Percentiles rank a stretch among this genome's conserved stretches.
Conservation (phyloP, 768 basidiomycete species). For the Hysterangium stoloniferum region DNA sequence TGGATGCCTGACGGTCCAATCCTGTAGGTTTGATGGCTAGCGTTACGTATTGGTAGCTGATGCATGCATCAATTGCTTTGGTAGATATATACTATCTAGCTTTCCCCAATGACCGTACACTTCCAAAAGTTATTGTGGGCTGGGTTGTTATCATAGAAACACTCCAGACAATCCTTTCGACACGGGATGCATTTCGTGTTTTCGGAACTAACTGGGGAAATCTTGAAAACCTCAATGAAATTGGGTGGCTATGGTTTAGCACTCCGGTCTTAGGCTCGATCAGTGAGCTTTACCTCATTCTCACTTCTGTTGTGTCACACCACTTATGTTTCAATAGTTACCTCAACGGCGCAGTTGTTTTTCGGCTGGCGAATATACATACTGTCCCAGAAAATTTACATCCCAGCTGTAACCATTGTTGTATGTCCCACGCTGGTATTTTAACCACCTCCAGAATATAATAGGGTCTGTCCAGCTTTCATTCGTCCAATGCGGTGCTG, state of each 20-base stretch:
- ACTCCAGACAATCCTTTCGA: constrained; percentile 19
- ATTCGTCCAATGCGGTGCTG: too few species aligned
- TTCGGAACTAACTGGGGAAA: constrained; percentile 25
- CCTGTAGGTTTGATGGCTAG: neutral
- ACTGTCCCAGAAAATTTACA: too few species aligned
- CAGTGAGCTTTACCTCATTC: constrained; percentile 22
- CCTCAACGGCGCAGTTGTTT: too few species aligned
- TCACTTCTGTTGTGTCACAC: constrained; percentile 27
- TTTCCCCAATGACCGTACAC: neutral
- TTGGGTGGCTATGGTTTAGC: constrained; percentile 21
- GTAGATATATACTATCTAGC: neutral
- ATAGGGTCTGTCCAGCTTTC: too few species aligned
- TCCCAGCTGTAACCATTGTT: too few species aligned
- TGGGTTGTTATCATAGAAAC: constrained; percentile 20
- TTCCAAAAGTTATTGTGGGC: constrained; percentile 17
- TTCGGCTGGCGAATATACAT: too few species aligned
- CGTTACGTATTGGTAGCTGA: neutral
- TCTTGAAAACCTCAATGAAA: constrained; percentile 16
- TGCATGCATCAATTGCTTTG: neutral
- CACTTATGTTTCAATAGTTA: too few species aligned
- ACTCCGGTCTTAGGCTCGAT: constrained; percentile 21
- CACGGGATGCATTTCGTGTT: constrained; percentile 23
- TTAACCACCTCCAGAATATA: too few species aligned
- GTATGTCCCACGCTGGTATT: too few species aligned
- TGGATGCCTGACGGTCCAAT: neutral